A percentile compares a stretch with the other conserved stretches of the same genome.
phyloP scores from a whole-genome alignment of 108 stramenopile genomes.

The Cyclotella atomus region DNA sequence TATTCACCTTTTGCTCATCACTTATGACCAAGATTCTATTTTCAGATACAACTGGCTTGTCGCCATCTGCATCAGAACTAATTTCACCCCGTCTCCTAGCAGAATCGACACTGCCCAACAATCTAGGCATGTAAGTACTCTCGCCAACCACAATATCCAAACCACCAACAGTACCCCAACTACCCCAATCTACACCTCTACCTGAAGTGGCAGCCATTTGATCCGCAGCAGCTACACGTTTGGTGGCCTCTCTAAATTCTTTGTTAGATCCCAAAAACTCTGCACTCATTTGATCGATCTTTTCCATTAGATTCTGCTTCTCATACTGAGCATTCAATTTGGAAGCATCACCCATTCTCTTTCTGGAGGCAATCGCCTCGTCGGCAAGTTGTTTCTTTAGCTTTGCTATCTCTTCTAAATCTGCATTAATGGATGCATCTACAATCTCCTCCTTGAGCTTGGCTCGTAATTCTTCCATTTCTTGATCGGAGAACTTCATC shows the following conservation, averaged over 20 bases:
- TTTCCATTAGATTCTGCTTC: conserved; percentile 58
- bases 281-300: conserved; percentile 66
- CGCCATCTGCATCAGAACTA: background rate
- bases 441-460: conserved; percentile 50
- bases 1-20: conserved; percentile 36
- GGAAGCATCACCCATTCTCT: conserved; percentile 48
- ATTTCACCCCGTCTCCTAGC: conserved; percentile 13
- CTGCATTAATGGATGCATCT: conserved; percentile 56
- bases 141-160: conserved; percentile 42
- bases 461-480: conserved; percentile 62
- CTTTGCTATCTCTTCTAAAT: conserved; percentile 66
- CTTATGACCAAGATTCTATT: conserved; percentile 42
- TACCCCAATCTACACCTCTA: conserved; percentile 55
- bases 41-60: background rate
- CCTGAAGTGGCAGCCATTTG: conserved; percentile 49
- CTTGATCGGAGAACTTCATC: conserved; percentile 11
- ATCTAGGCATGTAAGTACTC: background rate
- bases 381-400: conserved; percentile 51
- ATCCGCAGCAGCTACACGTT: conserved; percentile 62
- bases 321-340: conserved; percentile 37
- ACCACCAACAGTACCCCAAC: conserved; percentile 46
- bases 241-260: conserved; percentile 25
- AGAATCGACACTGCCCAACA: conserved; percentile 54
- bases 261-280: conserved; percentile 53
- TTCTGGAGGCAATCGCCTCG: conserved; percentile 42